Evolutionary conservation across 192 early-diverging fungal genomes (phyloP).

Genomic region (Coemansia sp.): DNA sequence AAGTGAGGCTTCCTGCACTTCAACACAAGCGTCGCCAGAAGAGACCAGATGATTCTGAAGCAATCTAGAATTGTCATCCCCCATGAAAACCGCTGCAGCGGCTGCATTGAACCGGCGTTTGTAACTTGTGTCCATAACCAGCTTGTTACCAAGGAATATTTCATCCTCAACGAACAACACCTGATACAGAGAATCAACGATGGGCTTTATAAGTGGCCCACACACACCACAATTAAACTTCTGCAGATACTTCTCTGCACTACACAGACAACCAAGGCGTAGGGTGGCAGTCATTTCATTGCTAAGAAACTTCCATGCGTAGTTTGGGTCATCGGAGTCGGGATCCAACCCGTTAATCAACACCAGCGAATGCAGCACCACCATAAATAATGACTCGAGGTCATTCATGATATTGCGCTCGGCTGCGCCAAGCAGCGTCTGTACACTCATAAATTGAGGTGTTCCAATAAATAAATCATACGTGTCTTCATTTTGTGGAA

Average conservation of each 20-base stretch:
- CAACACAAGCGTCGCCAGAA: neutral
- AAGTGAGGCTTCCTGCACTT: neutral
- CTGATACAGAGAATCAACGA: too few relatives aligned
- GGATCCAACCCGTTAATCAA: neutral
- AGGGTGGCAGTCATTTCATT: neutral
- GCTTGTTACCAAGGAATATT: too few relatives aligned
- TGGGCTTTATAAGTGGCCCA: neutral
- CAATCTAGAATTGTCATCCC: neutral
- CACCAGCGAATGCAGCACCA: neutral
- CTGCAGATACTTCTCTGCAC: neutral
- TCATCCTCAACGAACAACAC: too few relatives aligned
- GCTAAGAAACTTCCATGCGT: neutral
- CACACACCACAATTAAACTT: neutral
- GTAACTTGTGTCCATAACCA: too few relatives aligned
- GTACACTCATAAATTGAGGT: slow-evolving; percentile 5
- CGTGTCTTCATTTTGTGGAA: neutral
- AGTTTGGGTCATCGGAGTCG: neutral
- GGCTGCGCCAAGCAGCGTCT: neutral
- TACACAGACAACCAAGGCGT: neutral
- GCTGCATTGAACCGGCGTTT: neutral
- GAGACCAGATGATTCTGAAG: neutral
- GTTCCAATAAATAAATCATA: slow-evolving; percentile 5
- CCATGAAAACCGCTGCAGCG: neutral
- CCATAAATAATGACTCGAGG: slow-evolving; percentile 13
- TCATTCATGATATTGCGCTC: slow-evolving; percentile 8